These are phyloP conservation scores for Aureobasidium sp. DNA, from an alignment of 2,329 filamentous ascomycete genomes.

Conservation along the genomic window DNA sequence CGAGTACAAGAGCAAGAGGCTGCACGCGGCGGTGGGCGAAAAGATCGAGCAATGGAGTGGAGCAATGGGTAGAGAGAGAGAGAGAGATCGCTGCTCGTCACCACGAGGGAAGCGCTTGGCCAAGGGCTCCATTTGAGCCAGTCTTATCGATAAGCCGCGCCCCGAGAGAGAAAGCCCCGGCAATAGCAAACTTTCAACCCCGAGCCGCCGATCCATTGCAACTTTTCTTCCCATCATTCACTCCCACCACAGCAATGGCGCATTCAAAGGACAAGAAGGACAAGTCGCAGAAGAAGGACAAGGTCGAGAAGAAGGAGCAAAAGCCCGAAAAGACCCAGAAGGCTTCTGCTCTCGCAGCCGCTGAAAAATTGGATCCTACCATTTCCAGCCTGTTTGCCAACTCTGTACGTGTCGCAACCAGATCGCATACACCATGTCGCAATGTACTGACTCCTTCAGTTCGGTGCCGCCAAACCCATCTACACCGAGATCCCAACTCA, in stretches of 20 bases:
- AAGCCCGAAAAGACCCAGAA: background rate
- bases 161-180: background rate
- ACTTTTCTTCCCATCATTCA: background rate
- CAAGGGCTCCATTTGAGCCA: background rate
- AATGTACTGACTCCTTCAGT: background rate
- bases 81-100: background rate
- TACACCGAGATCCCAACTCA: background rate
- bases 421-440: too few species aligned
- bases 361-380: slow-evolving; percentile 29
- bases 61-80: background rate
- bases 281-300: slow-evolving; percentile 7
- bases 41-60: background rate
- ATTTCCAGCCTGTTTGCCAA: slow-evolving; percentile 42
- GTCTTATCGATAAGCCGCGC: background rate
- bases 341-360: background rate
- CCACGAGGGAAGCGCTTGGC: background rate
- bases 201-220: background rate
- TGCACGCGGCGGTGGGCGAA: background rate
- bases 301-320: background rate
- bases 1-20: background rate
- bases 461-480: slow-evolving; percentile 5
- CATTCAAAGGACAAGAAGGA: slow-evolving; percentile 9
- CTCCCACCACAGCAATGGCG: background rate
- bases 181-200: background rate
- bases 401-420: slow-evolving; percentile 22